Base-by-base conservation (phyloP, 2,329 filamentous ascomycete genomes). In the Furcasterigmium furcatum region DNA sequence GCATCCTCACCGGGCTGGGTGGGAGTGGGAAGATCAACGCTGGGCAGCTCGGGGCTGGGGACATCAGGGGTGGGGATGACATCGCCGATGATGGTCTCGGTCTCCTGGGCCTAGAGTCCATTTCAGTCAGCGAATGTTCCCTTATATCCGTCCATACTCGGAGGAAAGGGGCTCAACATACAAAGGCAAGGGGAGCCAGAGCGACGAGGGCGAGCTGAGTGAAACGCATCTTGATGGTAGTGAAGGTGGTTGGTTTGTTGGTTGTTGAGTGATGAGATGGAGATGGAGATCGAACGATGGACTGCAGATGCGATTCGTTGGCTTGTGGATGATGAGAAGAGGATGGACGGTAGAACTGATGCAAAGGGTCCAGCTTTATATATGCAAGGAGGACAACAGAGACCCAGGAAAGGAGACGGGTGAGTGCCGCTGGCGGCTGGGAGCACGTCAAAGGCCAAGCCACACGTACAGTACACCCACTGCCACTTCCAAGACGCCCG, bases 21-120 rank as follows among this genome's bases (percentile, higher is more conserved):
- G 35, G 59, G 52, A 49, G 52, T 50, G 41, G 58, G 50, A 44
- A 49, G 40, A 8, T 18, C 16, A 10, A 7, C n/a, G n/a, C n/a
- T 9, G 34, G 34, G 34, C n/a, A 36, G 3, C 34, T 36, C 34
- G n/a, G 24, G 24, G 24, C 7, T 12, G 24, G 24, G 24, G 12
- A 12, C 24, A 7, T 27, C 24, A 27, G 24, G 24, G 24, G 34
- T 36, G 18, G 34, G 34, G 16, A 36, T 14, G 10, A 36, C n/a
- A 16, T 12, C 16, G 10, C n/a, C 19, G 4, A 36, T 9, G 18
- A 36, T 16, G 18, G 34, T 36, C 34, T 36, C 34, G 16, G 34
- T 36, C n/a, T 27, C n/a, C 34, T 36, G 34, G 34, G 34, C 34
- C 30, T 34, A 18, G 7, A 12, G 12, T 7, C 12, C 24, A 12